Evolutionary conservation across 2,329 filamentous ascomycete genomes (phyloP), one percentile per base, ranked within the genome.

Genomic region (Lithohypha guttulata): DNA sequence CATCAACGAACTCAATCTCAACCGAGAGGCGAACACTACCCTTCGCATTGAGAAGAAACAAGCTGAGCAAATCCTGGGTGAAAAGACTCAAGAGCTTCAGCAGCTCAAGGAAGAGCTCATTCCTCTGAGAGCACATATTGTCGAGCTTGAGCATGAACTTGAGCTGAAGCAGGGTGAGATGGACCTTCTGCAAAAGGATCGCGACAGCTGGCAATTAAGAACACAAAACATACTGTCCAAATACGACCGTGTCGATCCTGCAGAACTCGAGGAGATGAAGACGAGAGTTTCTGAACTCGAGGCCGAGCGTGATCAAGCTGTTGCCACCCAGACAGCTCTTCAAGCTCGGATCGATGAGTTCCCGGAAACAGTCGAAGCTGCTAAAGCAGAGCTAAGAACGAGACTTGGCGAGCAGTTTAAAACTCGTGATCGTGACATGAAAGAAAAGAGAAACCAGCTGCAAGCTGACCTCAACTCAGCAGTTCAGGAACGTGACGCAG

Each of bases 161-260:
- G 76, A 81, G 44, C 83, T 81, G 49, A 81, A 87, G 53, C 81
- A 93, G 49, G 85, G 85, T 9, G 89, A 96, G 56, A 75, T 95
- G 55, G 84, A 83, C 53, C 73, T 95, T 47, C 71, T 96, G 7
- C 82, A 93, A 49, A 82, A 91, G 53, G 89, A 96, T 56, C 80
- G 91, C 11, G 89, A 96, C 56, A 77, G 84, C 42, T 95, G 89
- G 84, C 86, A 94, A 61, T 89, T 95, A 67, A 81, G 91, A 17
- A 93, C 86, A 1, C 86, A 96, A 56, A 84, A 93, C 51, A 95
- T 98, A 45, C 74, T 98, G 35, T 86, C 85, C 49, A 95, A 94
- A 58, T 95, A 96, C 55, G 87, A 94, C 51, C 84, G 89, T 41
- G 84, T 93, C 37, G 91, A 98, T 55, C 89, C 91, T 29, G 84